phyloP scores from a whole-genome alignment of 192 early-diverging fungal species.

The Gaertneriomyces sp. region DNA sequence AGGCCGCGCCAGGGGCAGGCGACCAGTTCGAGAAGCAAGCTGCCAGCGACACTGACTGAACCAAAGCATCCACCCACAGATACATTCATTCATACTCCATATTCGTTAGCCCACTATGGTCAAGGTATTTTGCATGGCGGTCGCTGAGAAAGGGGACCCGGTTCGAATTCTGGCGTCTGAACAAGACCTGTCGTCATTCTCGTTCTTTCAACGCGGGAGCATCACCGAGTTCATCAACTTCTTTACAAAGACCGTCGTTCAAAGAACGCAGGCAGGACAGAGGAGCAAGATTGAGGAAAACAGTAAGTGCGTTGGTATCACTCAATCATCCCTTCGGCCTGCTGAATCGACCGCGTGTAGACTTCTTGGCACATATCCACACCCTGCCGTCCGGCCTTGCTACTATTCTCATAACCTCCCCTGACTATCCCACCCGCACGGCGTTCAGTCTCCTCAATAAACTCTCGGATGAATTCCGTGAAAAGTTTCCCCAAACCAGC shows the following conservation, averaged over 20 bases:
- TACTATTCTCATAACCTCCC: constrained; percentile 75
- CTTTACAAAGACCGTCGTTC: constrained; percentile 76
- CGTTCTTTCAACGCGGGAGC: constrained; percentile 82
- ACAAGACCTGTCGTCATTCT: constrained; percentile 74
- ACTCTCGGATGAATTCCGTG: constrained; percentile 81
- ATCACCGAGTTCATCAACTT: constrained; percentile 87
- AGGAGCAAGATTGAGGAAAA: constrained; percentile 77
- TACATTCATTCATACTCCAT: too few species aligned
- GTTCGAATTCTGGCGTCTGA: constrained; percentile 54
- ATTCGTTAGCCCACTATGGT: constrained; percentile 1
- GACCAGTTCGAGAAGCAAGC: too few species aligned
- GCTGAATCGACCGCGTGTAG: constrained; percentile 21
- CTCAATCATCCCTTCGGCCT: not conserved
- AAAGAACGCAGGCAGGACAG: constrained; percentile 75
- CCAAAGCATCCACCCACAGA: too few species aligned
- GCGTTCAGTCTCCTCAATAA: constrained; percentile 83
- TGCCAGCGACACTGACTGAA: too few species aligned
- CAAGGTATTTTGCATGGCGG: constrained; percentile 17
- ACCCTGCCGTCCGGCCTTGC: constrained; percentile 67
- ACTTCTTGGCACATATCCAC: constrained; percentile 79
- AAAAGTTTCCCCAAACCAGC: constrained; percentile 49
- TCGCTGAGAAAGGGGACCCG: constrained; percentile 13
- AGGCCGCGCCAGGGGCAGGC: too few species aligned
- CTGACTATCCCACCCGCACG: constrained; percentile 84
- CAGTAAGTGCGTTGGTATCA: constrained; percentile 43